phyloP scores from a whole-genome alignment of 164 flowering plant species.

The Dillenia turbinata region DNA sequence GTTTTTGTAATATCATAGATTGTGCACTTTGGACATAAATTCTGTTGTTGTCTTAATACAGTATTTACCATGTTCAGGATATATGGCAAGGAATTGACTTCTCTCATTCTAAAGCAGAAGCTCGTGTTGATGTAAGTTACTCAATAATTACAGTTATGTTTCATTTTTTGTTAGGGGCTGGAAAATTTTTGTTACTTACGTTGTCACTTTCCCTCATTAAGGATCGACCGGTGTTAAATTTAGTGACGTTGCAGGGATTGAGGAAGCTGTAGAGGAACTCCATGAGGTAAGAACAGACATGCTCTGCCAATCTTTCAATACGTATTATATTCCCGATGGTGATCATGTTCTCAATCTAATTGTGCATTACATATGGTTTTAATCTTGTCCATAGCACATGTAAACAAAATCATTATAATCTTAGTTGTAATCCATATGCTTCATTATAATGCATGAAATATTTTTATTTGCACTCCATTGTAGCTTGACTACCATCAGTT shows the following conservation, averaged over 20 bases:
- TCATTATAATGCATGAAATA: background rate
- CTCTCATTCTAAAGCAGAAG: conserved; percentile 91
- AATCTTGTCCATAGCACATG: no score
- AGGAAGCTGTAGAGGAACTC: conserved; percentile 96
- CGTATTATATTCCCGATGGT: background rate
- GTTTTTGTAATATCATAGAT: conserved; percentile 1
- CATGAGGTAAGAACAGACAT: conserved; percentile 55
- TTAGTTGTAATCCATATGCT: background rate
- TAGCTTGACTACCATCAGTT: background rate
- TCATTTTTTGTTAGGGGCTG: no score
- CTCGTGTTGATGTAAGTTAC: conserved; percentile 93
- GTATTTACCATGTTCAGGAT: conserved; percentile 47
- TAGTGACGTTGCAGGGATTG: conserved; percentile 90
- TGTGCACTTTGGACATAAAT: no score
- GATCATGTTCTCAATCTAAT: no score
- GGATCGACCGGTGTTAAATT: conserved; percentile 95
- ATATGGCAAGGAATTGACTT: conserved; percentile 94
- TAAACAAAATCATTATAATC: background rate
- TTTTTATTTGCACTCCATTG: background rate
- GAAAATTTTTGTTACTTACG: no score
- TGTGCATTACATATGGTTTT: no score
- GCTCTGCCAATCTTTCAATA: background rate
- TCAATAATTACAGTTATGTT: no score
- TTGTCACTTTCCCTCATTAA: conserved; percentile 28
- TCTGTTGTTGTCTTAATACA: no score